Evolutionary conservation across 306 rosid species (phyloP), one percentile per base, ranked within the genome.

Genomic region (Rubus parviflorus): DNA sequence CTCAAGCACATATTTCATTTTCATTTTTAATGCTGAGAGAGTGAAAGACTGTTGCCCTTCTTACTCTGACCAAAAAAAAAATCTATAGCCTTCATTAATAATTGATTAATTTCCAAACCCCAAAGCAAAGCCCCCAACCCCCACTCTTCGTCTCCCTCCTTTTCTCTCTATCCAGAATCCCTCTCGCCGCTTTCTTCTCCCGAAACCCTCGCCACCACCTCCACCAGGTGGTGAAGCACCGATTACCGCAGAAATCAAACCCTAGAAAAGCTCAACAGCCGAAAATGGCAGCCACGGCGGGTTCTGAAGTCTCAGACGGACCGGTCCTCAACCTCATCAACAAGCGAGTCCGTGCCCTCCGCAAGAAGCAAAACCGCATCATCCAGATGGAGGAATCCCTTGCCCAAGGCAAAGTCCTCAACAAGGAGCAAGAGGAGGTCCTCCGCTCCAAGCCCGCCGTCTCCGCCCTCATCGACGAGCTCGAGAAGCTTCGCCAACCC

Each of bases 401-500:
- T 11, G 25, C 96, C 13, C 96, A 89, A 22, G 99, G 99, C 2
- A 96, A 91, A 43, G 69, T 58, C 2, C 83, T 96, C 70, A 92
- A 91, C 88, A 91, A 87, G 61, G 99, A 96, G 40, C 99, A 96
- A 64, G 89, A 91, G 46, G 97, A 91, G 7, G 88, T 89, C 56
- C 96, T 96, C 40, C 94, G 96, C 69, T 88, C 99, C 12, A 96
- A 96, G 58, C 83, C 99, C 70, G 72, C 83, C 17, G 85, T 92
- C 45, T 0, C 60, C 13, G 87, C 76, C 0, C 87, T 77, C 45
- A 89, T 96, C 81, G 99, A 96, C 40, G 99, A 96, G 77, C 85
- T 96, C 61, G 99, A 96, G 81, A 96, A 96, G 88, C 94, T 96
- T 20, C 97, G 96, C 1, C 94, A 86, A 41, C 99, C 99, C 14